phyloP scores from a whole-genome alignment of 441 rosid species.

The Syzygium syzygioides region DNA sequence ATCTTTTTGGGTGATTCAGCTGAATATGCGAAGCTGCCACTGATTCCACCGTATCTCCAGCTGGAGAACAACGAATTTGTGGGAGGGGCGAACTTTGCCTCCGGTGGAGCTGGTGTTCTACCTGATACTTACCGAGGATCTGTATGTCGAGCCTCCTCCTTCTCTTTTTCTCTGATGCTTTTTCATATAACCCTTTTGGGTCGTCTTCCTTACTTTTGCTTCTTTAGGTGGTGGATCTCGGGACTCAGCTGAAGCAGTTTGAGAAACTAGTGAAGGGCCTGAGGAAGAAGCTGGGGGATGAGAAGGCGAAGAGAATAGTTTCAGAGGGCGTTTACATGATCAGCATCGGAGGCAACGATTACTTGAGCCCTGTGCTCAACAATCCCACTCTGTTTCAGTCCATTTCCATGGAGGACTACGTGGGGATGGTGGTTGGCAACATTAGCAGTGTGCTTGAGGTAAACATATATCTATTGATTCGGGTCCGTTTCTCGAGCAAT shows the following conservation, averaged over 20 bases:
- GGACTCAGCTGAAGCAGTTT: not conserved
- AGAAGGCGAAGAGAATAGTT: not conserved
- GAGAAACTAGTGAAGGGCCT: not conserved
- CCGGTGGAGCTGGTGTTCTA: not conserved
- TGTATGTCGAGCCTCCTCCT: not conserved
- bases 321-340: not conserved
- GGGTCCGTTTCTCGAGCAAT: no score
- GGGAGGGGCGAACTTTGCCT: not conserved
- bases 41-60: constrained; percentile 24
- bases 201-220: not conserved
- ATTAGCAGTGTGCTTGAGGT: not conserved
- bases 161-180: not conserved
- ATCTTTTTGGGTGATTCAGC: not conserved
- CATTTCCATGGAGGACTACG: not conserved
- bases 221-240: not conserved
- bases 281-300: not conserved
- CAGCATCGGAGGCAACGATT: not conserved
- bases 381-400: not conserved
- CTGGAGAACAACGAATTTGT: not conserved
- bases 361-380: not conserved
- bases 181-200: not conserved
- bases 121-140: not conserved
- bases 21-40: constrained; percentile 26
- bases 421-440: not conserved
- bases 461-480: not conserved